A percentile compares a stretch with the other conserved stretches of the same genome.
These are phyloP conservation scores for Chrysoporthe austroafricana DNA, from an alignment of 2,329 filamentous ascomycete genomes.

Conservation along the genomic window DNA sequence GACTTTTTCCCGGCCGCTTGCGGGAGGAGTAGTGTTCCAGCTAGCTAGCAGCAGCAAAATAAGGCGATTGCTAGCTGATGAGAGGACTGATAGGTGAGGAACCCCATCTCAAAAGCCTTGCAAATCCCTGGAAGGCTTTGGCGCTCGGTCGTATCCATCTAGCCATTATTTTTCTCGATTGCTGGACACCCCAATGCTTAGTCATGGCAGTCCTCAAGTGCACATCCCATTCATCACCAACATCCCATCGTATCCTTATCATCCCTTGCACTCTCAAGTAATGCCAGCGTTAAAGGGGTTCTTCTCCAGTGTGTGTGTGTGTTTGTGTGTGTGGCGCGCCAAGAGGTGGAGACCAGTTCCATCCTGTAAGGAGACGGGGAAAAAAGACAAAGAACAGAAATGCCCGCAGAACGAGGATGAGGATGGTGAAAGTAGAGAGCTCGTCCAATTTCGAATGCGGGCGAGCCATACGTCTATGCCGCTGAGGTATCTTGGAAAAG, in stretches of 20 bases:
- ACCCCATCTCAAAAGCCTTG: not conserved
- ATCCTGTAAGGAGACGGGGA: not conserved
- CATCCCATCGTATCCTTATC: slow-evolving; percentile 27
- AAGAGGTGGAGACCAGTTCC: slow-evolving; percentile 17
- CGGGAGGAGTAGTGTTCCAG: not conserved
- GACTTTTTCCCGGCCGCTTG: slow-evolving; percentile 2
- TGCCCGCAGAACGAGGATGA: slow-evolving; percentile 18
- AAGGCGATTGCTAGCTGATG: not conserved
- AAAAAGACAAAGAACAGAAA: slow-evolving; percentile 27
- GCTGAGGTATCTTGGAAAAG: slow-evolving; percentile 54
- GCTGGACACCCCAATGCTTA: slow-evolving; percentile 9
- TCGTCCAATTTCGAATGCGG: slow-evolving; percentile 38
- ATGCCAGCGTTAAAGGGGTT: not conserved
- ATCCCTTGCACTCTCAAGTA: slow-evolving; percentile 16
- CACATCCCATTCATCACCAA: slow-evolving; percentile 24
- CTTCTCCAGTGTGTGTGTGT: not conserved
- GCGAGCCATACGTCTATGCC: slow-evolving; percentile 49
- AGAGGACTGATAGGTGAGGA: not conserved
- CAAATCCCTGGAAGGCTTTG: not conserved
- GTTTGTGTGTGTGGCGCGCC: not conserved
- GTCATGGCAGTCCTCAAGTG: slow-evolving; percentile 12
- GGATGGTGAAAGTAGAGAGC: slow-evolving; percentile 24
- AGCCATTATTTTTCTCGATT: slow-evolving; percentile 1
- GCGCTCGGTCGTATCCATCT: not conserved
- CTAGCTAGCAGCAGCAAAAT: slow-evolving; percentile 17